Percentiles rank a stretch among this genome's conserved stretches.
phyloP scores from a whole-genome alignment of 306 rosid genomes.

The Vicia villosa region DNA sequence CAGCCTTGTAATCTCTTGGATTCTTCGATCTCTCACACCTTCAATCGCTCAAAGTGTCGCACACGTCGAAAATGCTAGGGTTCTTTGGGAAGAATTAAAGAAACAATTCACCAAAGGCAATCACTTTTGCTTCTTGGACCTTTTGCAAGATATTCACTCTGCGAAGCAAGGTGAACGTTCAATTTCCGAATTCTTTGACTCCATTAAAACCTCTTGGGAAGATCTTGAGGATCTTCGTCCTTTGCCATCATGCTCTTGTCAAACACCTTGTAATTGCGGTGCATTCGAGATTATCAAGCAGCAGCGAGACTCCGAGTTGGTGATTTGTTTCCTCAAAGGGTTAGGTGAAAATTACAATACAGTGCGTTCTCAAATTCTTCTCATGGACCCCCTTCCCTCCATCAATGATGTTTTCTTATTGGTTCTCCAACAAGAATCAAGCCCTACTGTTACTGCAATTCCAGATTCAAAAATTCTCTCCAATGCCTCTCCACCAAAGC shows the following conservation, averaged over 20 bases:
- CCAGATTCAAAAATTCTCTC: neutral
- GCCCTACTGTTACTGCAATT: neutral
- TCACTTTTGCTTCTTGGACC: neutral
- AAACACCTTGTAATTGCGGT: neutral
- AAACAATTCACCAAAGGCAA: neutral
- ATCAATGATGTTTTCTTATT: neutral
- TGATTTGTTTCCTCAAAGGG: neutral
- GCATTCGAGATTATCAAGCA: neutral
- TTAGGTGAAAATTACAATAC: neutral
- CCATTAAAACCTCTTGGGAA: neutral
- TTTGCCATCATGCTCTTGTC: neutral
- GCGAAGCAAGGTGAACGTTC: neutral
- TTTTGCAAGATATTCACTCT: neutral
- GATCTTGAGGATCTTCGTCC: neutral
- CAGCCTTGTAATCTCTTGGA: neutral
- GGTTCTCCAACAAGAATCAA: neutral
- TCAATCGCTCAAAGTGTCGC: neutral
- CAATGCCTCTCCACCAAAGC: neutral
- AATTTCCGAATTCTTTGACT: neutral
- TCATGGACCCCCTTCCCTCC: neutral
- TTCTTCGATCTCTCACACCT: neutral
- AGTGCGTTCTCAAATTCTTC: neutral
- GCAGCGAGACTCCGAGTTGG: neutral
- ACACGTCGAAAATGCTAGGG: neutral
- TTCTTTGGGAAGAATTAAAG: neutral